Conservation (phyloP, 345 rosid genomes). For the Carallia brachiata region DNA sequence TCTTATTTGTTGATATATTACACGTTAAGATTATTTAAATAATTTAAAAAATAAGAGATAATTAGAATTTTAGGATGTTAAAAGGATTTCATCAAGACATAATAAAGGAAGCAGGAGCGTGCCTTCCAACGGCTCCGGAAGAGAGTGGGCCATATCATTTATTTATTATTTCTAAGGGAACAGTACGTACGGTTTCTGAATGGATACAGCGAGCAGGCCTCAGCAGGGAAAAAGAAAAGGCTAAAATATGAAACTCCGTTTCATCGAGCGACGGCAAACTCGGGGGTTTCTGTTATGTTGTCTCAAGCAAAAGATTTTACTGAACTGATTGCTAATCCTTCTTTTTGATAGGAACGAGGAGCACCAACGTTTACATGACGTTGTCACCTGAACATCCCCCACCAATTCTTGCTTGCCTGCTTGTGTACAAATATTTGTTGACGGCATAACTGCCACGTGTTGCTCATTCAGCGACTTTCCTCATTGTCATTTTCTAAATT, state of each 20-base stretch:
- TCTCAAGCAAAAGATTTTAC: not conserved
- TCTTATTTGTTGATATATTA: too few relatives aligned
- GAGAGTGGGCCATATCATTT: too few relatives aligned
- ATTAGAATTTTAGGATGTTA: too few relatives aligned
- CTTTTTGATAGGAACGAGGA: not conserved
- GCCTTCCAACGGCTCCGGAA: too few relatives aligned
- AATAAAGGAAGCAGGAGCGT: too few relatives aligned
- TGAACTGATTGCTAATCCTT: not conserved
- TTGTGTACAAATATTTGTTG: not conserved
- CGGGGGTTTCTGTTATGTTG: not conserved
- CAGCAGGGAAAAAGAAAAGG: not conserved
- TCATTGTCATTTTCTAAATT: too few relatives aligned
- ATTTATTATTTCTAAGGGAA: not conserved
- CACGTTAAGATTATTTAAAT: too few relatives aligned
- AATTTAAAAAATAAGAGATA: too few relatives aligned
- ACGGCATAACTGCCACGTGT: not conserved
- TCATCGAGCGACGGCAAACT: not conserved
- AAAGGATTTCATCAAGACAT: too few relatives aligned
- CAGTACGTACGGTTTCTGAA: not conserved
- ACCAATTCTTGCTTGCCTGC: too few relatives aligned
- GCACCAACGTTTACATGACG: conserved; percentile 3
- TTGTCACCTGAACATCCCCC: not conserved
- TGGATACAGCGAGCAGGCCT: not conserved
- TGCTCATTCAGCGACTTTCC: too few relatives aligned
- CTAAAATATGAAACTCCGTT: not conserved